Percentiles rank a stretch among this genome's conserved stretches.
Conservation (phyloP, 2,329 filamentous ascomycete genomes). For the Diaporthe aspalathi region DNA sequence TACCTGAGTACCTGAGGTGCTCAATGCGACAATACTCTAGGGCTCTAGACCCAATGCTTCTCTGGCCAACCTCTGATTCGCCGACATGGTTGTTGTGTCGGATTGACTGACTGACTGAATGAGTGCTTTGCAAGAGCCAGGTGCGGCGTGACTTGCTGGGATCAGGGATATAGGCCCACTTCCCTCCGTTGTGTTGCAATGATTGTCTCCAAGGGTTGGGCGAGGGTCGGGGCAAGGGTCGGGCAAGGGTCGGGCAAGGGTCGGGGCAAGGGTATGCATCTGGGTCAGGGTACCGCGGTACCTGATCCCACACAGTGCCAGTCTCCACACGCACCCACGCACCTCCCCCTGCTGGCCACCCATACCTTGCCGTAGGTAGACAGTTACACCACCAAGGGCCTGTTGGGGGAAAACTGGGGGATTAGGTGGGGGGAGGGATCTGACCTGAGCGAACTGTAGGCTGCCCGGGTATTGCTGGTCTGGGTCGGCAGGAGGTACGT, state of each 20-base stretch:
- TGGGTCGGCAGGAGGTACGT: constrained; percentile 19
- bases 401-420: neutral
- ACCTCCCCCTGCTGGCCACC: constrained; percentile 5
- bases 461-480: too few relatives aligned
- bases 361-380: too few relatives aligned
- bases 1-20: neutral
- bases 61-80: constrained; percentile 19
- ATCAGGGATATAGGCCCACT: constrained; percentile 18
- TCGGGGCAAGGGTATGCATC: too few relatives aligned
- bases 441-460: constrained; percentile 1
- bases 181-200: neutral
- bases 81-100: constrained; percentile 15
- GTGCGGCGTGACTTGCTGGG: constrained; percentile 29
- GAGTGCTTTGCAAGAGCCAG: neutral
- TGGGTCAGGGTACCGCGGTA: constrained; percentile 16
- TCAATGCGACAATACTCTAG: neutral
- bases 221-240: too few relatives aligned
- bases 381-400: too few relatives aligned
- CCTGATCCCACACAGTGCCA: constrained; percentile 28
- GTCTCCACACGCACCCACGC: neutral
- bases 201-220: constrained; percentile 1
- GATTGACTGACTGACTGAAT: too few relatives aligned
- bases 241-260: too few relatives aligned
- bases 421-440: too few relatives aligned
- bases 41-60: constrained; percentile 16